Evolutionary conservation across 768 basidiomycete species (phyloP), one percentile per base, ranked within the genome.

Genomic region (Epithele typhae): DNA sequence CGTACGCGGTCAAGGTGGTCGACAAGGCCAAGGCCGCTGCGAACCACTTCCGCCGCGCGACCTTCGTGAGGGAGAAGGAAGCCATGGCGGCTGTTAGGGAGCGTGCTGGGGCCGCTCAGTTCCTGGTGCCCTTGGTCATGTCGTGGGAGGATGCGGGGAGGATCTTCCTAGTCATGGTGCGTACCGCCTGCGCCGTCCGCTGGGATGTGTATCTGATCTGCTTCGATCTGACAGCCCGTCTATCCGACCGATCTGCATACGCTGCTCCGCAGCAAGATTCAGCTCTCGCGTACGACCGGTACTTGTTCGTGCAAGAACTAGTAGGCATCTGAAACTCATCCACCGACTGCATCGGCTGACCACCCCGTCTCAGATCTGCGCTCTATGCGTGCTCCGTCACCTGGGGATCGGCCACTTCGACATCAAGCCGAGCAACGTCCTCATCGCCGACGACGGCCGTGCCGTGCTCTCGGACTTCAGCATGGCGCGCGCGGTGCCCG

Each of bases 401-500:
- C 65, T 73, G 46, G 70, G 70, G 48, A 70, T 75, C 53, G 64
- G 75, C 6, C 75, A 77, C 59, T 63, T 72, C 19, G 76, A 78
- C 55, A 71, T 78, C 53, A 77, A 76, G 48, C 75, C 75, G 25
- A 68, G 66, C 53, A 78, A 78, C 57, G 68, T 77, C 32, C 64
- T 77, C 25, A 66, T 78, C 42, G 67, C 64, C 17, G 49, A 55
- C 6, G 54, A 56, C 4, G 66, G 66, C 24, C 63, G 66, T 38
- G 59, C 65, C 39, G 55, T 60, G 25, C 59, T 68, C 18, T 69
- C 71, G 4, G 76, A 78, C 55, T 75, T 75, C 52, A 75, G 76
- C 14, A 62, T 74, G 2, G 55, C 56, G 9, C 25, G 21, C 21
- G 25, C 14, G 48, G 42, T 40, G 15, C 21, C 4, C 24, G 21